These are phyloP conservation scores for Starmerella bacillaris DNA, from an alignment of 805 yeast species.

Conservation along the genomic window DNA sequence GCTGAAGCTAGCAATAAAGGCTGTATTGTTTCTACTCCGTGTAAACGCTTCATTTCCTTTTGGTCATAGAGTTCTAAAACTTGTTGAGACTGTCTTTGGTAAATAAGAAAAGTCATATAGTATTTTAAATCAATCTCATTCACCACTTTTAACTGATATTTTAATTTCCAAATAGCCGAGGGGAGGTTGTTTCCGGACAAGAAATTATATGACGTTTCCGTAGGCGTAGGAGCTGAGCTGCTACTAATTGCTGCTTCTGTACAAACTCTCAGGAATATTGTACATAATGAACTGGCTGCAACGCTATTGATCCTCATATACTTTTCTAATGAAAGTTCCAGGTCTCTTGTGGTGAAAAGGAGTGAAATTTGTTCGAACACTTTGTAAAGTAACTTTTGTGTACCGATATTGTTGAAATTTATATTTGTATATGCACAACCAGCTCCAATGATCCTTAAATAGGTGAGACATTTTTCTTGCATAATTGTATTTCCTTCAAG, in stretches of 20 bases:
- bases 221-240: neutral
- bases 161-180: constrained; percentile 16
- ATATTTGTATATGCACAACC: neutral
- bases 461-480: neutral
- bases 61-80: constrained; percentile 26
- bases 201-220: neutral
- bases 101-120: constrained; percentile 14
- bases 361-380: neutral
- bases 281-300: neutral
- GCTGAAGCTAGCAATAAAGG: constrained; percentile 33
- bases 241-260: neutral
- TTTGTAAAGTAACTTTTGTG: neutral
- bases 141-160: constrained; percentile 2
- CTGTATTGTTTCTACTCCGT: constrained; percentile 32
- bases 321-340: neutral
- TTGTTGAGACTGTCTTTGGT: constrained; percentile 13
- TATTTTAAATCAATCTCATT: constrained; percentile 18
- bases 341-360: neutral
- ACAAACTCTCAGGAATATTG: neutral
- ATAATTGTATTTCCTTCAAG: neutral
- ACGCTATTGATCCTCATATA: neutral
- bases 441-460: neutral
- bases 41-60: constrained; percentile 27
- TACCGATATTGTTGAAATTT: neutral
- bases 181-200: neutral